Evolutionary conservation across 768 basidiomycete genomes (phyloP).

Genomic region (Ramaria sp.): DNA sequence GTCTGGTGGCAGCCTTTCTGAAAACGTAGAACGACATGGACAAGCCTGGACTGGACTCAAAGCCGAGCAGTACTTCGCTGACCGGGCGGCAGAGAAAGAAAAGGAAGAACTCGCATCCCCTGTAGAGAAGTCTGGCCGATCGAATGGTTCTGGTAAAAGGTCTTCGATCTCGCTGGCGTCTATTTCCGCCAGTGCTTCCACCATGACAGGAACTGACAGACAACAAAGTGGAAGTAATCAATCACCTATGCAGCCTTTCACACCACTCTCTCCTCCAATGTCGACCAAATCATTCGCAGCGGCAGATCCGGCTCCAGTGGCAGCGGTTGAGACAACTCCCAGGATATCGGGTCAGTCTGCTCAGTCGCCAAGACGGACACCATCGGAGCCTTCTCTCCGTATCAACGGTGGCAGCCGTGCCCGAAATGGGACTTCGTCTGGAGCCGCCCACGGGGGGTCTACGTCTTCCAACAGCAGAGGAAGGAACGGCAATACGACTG

Average conservation of each 20-base stretch:
- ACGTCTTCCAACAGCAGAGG: not conserved
- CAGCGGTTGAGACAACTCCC: not conserved
- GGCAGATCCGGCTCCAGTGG: not conserved
- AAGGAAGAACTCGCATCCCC: slow-evolving; percentile 11
- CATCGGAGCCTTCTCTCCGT: not conserved
- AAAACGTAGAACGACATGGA: slow-evolving; percentile 19
- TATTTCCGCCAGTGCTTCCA: not conserved
- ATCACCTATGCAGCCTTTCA: not conserved
- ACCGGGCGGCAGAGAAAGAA: slow-evolving; percentile 17
- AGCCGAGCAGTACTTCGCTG: slow-evolving; percentile 19
- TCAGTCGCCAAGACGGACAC: not conserved
- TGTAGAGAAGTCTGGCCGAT: slow-evolving; percentile 1
- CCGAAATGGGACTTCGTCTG: not conserved
- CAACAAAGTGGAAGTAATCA: not conserved
- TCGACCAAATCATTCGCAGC: not conserved
- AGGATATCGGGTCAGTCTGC: not conserved
- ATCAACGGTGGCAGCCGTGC: not conserved
- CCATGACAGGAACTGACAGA: not conserved
- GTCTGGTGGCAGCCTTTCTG: slow-evolving; percentile 11
- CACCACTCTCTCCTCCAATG: not conserved
- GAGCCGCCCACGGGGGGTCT: not conserved
- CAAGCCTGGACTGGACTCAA: slow-evolving; percentile 20
- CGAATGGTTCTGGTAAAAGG: not conserved
- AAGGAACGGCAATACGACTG: not conserved
- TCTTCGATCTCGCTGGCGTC: not conserved